Evolutionary conservation across 345 rosid species (phyloP), one percentile per base, ranked within the genome.

Genomic region (Hibiscus trionum): DNA sequence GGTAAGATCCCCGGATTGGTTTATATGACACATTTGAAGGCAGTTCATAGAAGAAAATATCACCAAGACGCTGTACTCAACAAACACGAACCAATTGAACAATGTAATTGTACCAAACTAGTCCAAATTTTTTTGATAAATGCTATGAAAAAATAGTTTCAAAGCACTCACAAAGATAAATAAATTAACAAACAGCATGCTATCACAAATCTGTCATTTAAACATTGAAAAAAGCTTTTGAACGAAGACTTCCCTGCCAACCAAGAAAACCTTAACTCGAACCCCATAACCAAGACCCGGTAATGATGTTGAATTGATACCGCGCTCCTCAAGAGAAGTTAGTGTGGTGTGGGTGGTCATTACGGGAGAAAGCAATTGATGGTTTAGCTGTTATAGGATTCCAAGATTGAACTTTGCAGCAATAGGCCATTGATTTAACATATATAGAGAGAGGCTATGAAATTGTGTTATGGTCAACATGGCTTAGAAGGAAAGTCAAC

Each of bases 361-460:
- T 50, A 33, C 70, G 24, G 24, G 44, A 24, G 33, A 53, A 53
- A 14, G 50, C 50, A 12, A 46, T 12, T 46, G 50, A 60, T 14
- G 26, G 39, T 4, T 35, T 60, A 27, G 37, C 69, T 69, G 60
- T 19, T 73, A 71, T 73, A n/a, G 42, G 78, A 59, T 77, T 77
- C 77, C 88, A 12, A 77, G 82, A 76, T 84, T 80, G 84, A 81
- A 73, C 62, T 73, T 77, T 77, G 71, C 86, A 86, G 86, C 87
- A 85, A 78, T 82, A 82, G 4, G 42, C 4, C 42, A 37, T 37
- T 37, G 42, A 7, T 37, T 37, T 37, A 37, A 37, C 42, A 37
- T 21, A 21, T 21, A 21, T 21, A 21, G 24, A 21, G 24, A 21
- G 24, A 21, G 24, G 24, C 24, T 21, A 21, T 21, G 24, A 21